Evolutionary conservation across 768 basidiomycete genomes (phyloP).

Genomic region (Arthromyces matolae): DNA sequence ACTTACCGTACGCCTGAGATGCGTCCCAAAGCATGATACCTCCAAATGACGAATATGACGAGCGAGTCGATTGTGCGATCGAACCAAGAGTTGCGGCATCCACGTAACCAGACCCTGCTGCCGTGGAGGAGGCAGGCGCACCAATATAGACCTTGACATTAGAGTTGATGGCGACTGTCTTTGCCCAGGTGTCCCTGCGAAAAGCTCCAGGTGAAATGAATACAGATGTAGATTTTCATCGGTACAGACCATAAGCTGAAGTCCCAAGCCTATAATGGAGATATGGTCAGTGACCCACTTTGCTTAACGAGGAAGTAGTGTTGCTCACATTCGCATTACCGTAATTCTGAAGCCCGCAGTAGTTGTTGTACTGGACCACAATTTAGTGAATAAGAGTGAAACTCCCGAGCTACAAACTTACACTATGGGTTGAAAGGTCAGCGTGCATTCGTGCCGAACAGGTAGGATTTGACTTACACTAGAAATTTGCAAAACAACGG

Average conservation of each 20-base stretch:
- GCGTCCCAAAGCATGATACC: constrained; percentile 47
- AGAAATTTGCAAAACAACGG: too few species aligned
- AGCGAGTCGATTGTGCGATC: constrained; percentile 37
- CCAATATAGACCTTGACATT: constrained; percentile 57
- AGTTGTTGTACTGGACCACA: constrained; percentile 19
- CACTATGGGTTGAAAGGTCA: constrained; percentile 4
- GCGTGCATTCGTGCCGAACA: too few species aligned
- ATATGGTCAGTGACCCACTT: neutral
- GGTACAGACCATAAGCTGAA: constrained; percentile 43
- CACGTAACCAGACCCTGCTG: constrained; percentile 54
- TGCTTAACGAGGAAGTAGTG: neutral
- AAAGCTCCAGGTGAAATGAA: too few species aligned
- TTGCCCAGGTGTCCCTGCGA: constrained; percentile 53
- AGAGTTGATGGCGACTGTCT: constrained; percentile 46
- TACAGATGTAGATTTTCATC: too few species aligned
- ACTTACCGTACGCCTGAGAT: constrained; percentile 37
- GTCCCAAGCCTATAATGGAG: constrained; percentile 37
- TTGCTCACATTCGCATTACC: constrained; percentile 35
- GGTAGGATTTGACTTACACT: too few species aligned
- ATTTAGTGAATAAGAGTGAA: neutral
- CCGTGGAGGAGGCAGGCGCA: constrained; percentile 46
- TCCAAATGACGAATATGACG: constrained; percentile 51
- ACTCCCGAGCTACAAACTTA: constrained; percentile 2
- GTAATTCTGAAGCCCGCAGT: constrained; percentile 34
- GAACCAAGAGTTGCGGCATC: constrained; percentile 37